phyloP scores from a whole-genome alignment of 2,329 filamentous ascomycete genomes.

The Coleophoma eucalyptorum region DNA sequence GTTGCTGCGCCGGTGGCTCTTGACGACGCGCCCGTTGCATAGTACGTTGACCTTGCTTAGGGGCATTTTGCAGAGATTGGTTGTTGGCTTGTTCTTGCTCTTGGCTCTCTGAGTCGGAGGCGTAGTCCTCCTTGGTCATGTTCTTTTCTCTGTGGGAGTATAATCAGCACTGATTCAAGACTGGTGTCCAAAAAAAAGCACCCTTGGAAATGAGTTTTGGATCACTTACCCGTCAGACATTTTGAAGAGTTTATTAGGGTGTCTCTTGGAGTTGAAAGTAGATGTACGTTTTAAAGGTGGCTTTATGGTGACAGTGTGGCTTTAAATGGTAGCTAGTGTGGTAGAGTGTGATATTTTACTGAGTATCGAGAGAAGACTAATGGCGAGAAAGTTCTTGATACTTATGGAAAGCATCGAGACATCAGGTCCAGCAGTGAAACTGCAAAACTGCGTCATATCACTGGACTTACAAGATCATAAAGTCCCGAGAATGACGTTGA shows the following conservation, averaged over 20 bases:
- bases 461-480: too few relatives aligned
- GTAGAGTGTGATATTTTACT: too few relatives aligned
- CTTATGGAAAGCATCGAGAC: too few relatives aligned
- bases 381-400: too few relatives aligned
- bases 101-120: conserved; percentile 17
- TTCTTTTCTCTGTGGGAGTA: conserved; percentile 15
- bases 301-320: too few relatives aligned
- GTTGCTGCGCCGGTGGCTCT: conserved; percentile 29
- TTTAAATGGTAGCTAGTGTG: too few relatives aligned
- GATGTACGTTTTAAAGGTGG: background rate
- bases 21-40: conserved; percentile 35
- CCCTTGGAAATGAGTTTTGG: background rate
- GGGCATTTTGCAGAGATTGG: conserved; percentile 7
- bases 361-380: too few relatives aligned
- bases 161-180: too few relatives aligned
- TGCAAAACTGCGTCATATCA: too few relatives aligned
- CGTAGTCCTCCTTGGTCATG: conserved; percentile 19
- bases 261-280: conserved; percentile 5
- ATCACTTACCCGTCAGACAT: conserved; percentile 22
- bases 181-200: conserved; percentile 2
- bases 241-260: conserved; percentile 6
- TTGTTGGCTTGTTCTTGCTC: conserved; percentile 11
- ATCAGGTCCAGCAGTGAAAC: too few relatives aligned
- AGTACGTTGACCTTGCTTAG: conserved; percentile 19
- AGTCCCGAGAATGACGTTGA: too few relatives aligned